Percentiles rank a stretch among this genome's conserved stretches.
Conservation (phyloP, 208 protist species). For the Trypanosoma scelopori region DNA sequence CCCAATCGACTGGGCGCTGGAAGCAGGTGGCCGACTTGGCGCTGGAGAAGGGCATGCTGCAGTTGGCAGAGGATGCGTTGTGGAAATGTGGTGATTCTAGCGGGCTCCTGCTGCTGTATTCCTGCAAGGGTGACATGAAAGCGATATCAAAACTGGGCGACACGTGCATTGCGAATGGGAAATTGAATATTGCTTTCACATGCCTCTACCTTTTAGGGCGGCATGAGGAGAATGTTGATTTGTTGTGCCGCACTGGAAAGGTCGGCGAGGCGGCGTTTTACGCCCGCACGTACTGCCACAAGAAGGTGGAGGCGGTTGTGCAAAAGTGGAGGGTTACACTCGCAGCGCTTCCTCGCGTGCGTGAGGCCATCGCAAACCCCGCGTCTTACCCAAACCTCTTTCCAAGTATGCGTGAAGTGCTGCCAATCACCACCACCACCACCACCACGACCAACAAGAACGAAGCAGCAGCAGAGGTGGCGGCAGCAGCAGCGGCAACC, state of each 20-base stretch:
- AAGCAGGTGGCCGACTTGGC: constrained; percentile 95
- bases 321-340: constrained; percentile 90
- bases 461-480: neutral
- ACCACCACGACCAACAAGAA: neutral
- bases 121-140: constrained; percentile 56
- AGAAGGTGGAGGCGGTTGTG: constrained; percentile 73
- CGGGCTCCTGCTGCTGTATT: constrained; percentile 83
- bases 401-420: constrained; percentile 35
- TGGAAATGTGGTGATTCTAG: constrained; percentile 60
- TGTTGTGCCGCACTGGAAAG: constrained; percentile 83
- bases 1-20: constrained; percentile 84
- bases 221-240: constrained; percentile 82
- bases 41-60: constrained; percentile 65
- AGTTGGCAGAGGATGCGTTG: constrained; percentile 80
- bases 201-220: constrained; percentile 82
- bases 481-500: neutral
- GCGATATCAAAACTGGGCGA: constrained; percentile 78
- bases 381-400: constrained; percentile 96
- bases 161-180: constrained; percentile 55
- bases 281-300: constrained; percentile 94
- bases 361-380: constrained; percentile 92
- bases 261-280: constrained; percentile 95
- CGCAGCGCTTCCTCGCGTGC: constrained; percentile 61
- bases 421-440: neutral
- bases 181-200: constrained; percentile 95